Conservation (phyloP, 2,329 filamentous ascomycete genomes). For the Chaetothyriales sp. region DNA sequence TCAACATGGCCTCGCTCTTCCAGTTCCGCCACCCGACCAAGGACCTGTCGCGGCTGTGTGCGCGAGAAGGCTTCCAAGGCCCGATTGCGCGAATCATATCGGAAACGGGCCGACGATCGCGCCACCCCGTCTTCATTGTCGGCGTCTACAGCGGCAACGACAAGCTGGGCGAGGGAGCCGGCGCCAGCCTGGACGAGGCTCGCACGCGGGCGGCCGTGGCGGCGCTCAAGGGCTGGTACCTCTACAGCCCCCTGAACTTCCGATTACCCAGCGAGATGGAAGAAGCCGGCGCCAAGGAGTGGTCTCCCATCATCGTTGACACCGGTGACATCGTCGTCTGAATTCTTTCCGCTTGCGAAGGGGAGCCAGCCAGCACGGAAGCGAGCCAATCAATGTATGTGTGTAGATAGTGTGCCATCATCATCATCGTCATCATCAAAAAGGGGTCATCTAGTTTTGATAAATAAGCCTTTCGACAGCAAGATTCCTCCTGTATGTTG, state of each 20-base stretch:
- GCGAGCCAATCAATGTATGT: background rate
- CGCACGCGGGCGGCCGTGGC: conserved; percentile 68
- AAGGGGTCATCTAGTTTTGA: no score
- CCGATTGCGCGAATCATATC: conserved; percentile 77
- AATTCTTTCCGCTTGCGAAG: background rate
- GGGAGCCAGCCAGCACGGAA: background rate
- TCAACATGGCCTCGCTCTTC: conserved; percentile 68
- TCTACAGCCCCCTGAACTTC: conserved; percentile 67
- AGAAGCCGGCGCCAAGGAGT: conserved; percentile 45
- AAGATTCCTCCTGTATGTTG: no score
- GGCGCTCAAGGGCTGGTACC: conserved; percentile 85
- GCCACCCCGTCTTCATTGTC: conserved; percentile 82
- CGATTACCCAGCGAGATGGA: conserved; percentile 59
- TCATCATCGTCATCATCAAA: no score
- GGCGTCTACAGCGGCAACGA: conserved; percentile 86
- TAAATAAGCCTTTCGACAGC: no score
- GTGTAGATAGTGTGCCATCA: background rate
- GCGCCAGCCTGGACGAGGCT: conserved; percentile 62
- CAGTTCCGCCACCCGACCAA: conserved; percentile 69
- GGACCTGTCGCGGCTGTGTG: conserved; percentile 72
- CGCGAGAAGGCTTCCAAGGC: conserved; percentile 73
- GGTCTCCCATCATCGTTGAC: conserved; percentile 56
- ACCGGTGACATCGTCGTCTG: conserved; percentile 50
- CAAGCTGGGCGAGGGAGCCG: conserved; percentile 83
- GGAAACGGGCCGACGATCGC: conserved; percentile 75